These are phyloP conservation scores for Leccinum rimulosum DNA, from an alignment of 768 basidiomycete genomes.

Conservation along the genomic window DNA sequence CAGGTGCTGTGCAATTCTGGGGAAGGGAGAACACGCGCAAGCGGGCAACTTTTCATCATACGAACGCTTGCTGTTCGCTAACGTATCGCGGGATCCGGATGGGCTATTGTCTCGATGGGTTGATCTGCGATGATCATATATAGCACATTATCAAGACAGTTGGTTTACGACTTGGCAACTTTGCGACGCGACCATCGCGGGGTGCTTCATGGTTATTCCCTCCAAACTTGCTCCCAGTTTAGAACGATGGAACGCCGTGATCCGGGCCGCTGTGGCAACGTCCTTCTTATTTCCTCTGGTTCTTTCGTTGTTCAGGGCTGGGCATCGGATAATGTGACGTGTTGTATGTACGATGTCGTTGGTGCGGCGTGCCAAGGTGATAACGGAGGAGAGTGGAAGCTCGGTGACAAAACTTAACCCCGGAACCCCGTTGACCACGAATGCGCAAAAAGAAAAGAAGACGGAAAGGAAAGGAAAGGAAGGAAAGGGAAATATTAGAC, in stretches of 20 bases:
- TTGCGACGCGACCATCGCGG: background rate
- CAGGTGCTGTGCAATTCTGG: background rate
- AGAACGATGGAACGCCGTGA: background rate
- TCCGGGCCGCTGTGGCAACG: background rate
- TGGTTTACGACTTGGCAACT: background rate
- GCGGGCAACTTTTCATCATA: background rate
- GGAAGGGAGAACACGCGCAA: background rate
- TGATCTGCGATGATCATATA: conserved; percentile 21
- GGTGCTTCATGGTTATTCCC: background rate
- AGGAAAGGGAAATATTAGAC: background rate
- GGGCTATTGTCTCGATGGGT: conserved; percentile 10
- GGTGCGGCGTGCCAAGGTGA: background rate
- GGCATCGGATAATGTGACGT: background rate
- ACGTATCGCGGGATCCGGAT: background rate
- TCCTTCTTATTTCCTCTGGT: background rate
- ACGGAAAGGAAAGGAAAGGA: background rate
- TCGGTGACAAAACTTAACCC: background rate
- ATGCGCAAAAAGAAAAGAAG: background rate
- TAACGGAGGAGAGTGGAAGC: background rate
- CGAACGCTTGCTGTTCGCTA: background rate
- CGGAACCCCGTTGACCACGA: background rate
- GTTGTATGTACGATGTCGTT: background rate
- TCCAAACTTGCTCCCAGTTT: background rate
- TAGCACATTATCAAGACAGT: background rate
- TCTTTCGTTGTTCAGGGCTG: background rate